Evolutionary conservation across 345 rosid species (phyloP), one percentile per base, ranked within the genome.

Genomic region (Moringa oleifera): DNA sequence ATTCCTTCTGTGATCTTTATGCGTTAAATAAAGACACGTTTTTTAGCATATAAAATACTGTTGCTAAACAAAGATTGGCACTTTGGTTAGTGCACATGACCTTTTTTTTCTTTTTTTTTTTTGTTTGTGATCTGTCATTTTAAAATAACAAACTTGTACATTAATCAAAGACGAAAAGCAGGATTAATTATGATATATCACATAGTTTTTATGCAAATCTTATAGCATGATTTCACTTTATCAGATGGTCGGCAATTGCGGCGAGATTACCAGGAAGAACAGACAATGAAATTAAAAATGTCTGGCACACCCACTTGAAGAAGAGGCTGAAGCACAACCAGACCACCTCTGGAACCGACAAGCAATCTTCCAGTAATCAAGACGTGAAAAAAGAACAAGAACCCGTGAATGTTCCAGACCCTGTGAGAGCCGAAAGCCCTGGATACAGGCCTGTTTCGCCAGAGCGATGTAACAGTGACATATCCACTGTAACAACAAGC

Each of bases 231-330:
- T n/a, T 52, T 56, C 41, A 25, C 47, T 0, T 5, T 12, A 52
- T 23, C 80, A 89, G 96, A 67, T 89, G 96, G 96, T 86, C 96
- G 25, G 83, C 94, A 23, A 89, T 89, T 25, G 96, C 96, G 57
- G 91, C 91, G 23, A 75, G 63, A 52, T 72, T 89, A 55, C 96
- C 91, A 7, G 96, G 94, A 67, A 62, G 96, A 45, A 89, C 96
- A 0, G 96, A 89, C 85, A 89, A 89, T 15, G 92, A 86, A 73
- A 89, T 89, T 15, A 89, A 89, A 70, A 89, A 89, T 25, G 90
- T 86, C 21, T 89, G 96, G 96, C 86, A 89, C 57, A 89, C 91
- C 59, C 87, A 85, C 69, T 68, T 89, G 72, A 89, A 86, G 71
- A 89, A 89, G 69, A 77, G 86, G 58, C 57, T 82, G 12, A 68